Conservation (phyloP, 768 basidiomycete genomes). For the Boletus fagicola region DNA sequence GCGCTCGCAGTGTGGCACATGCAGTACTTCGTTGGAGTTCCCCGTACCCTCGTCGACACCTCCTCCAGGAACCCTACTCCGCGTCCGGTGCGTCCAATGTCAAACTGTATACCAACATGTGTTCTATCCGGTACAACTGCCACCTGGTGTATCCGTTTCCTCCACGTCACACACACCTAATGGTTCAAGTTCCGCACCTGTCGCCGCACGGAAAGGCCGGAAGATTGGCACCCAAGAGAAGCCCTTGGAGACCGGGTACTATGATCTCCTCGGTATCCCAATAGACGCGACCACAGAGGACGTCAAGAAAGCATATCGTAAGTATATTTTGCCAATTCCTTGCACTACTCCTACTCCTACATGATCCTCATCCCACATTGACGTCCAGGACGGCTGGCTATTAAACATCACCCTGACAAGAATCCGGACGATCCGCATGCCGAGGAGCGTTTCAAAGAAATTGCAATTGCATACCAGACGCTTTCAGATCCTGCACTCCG, state of each 20-base stretch:
- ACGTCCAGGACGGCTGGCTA: constrained; percentile 68
- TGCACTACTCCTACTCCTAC: too few species aligned
- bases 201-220: constrained; percentile 47
- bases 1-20: constrained; percentile 57
- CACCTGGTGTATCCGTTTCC: constrained; percentile 23
- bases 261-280: constrained; percentile 77
- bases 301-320: constrained; percentile 89
- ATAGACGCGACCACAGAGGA: constrained; percentile 78
- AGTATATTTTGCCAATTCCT: constrained; percentile 3
- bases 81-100: constrained; percentile 72
- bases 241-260: constrained; percentile 88
- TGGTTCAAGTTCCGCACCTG: constrained; percentile 21
- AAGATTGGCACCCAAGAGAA: constrained; percentile 88
- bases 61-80: constrained; percentile 55
- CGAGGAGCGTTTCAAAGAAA: constrained; percentile 86
- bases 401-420: constrained; percentile 92
- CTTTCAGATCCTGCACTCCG: constrained; percentile 75
- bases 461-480: constrained; percentile 87
- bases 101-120: constrained; percentile 55
- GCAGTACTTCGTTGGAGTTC: constrained; percentile 61
- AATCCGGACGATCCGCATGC: constrained; percentile 84
- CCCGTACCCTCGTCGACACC: constrained; percentile 59
- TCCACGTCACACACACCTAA: constrained; percentile 17
- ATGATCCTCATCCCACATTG: background rate
- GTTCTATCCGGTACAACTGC: constrained; percentile 66